Evolutionary conservation across 1,139 yeast genomes (phyloP).

Genomic region (Geotrichum bryndzae): DNA sequence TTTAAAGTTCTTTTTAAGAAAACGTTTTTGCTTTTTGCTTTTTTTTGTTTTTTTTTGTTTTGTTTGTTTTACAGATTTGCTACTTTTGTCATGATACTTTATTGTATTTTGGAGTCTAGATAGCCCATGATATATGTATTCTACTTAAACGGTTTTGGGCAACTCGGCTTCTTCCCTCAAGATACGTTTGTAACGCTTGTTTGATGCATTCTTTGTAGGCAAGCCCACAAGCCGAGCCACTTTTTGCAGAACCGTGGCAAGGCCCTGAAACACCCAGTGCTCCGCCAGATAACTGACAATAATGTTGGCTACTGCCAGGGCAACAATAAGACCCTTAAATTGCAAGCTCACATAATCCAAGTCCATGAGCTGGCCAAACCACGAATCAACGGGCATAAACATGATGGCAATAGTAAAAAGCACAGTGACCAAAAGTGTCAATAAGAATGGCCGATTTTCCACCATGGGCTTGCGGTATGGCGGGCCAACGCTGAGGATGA

Average conservation of each 20-base stretch:
- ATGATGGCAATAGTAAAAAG: constrained; percentile 40
- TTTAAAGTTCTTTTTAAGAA: not conserved
- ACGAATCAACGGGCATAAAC: constrained; percentile 38
- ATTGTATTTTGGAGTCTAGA: not conserved
- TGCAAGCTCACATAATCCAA: constrained; percentile 52
- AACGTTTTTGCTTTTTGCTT: not conserved
- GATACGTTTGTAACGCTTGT: constrained; percentile 17
- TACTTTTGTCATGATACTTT: not conserved
- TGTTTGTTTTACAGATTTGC: not conserved
- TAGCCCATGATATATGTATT: not conserved
- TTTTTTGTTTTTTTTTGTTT: not conserved
- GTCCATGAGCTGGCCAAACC: constrained; percentile 66
- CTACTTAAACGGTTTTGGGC: constrained; percentile 4
- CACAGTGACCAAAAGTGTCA: constrained; percentile 50
- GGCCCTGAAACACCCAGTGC: constrained; percentile 31
- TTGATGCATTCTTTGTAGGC: constrained; percentile 15
- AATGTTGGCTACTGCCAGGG: constrained; percentile 48
- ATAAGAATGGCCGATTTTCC: constrained; percentile 64
- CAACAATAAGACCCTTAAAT: constrained; percentile 49
- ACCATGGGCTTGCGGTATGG: constrained; percentile 84
- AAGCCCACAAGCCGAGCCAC: constrained; percentile 26
- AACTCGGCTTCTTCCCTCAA: constrained; percentile 2
- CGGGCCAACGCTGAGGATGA: constrained; percentile 81
- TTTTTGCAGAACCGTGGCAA: constrained; percentile 33
- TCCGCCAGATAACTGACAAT: constrained; percentile 45